These are phyloP conservation scores for Podaxis carcinomalis DNA, from an alignment of 768 basidiomycete genomes.

Conservation along the genomic window DNA sequence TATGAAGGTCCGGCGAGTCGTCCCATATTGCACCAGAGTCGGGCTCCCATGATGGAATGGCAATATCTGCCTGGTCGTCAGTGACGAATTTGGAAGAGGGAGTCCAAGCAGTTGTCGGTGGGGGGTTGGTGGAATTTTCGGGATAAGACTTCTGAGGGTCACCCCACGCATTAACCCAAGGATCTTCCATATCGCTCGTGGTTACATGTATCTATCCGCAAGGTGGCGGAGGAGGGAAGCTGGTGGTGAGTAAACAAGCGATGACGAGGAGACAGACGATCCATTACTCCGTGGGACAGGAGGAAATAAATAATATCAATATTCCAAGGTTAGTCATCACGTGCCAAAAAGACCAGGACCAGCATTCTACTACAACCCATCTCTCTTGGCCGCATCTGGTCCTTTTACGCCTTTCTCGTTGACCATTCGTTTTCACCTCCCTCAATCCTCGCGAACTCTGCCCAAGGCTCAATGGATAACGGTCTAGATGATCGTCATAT, in stretches of 20 bases:
- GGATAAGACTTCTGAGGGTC: slow-evolving; percentile 34
- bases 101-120: slow-evolving; percentile 17
- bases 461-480: slow-evolving; percentile 28
- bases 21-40: slow-evolving; percentile 10
- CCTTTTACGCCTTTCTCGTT: not conserved
- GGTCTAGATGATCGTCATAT: slow-evolving; percentile 34
- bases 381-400: not conserved
- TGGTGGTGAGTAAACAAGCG: not conserved
- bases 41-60: slow-evolving; percentile 10
- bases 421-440: not conserved
- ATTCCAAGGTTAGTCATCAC: slow-evolving; percentile 13
- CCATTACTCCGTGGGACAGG: slow-evolving; percentile 1
- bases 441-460: not conserved
- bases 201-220: not conserved
- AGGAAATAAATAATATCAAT: slow-evolving; percentile 9
- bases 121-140: slow-evolving; percentile 1
- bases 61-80: slow-evolving; percentile 6
- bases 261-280: not conserved
- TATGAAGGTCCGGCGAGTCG: slow-evolving; percentile 6
- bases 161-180: slow-evolving; percentile 72
- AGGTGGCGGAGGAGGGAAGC: not conserved
- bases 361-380: not conserved
- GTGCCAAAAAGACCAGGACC: not conserved
- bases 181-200: slow-evolving; percentile 55
- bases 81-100: slow-evolving; percentile 15